A percentile compares a stretch with the other conserved stretches of the same genome.
Evolutionary conservation across 257 asterid genomes (phyloP).

Genomic region (Echium plantagineum): DNA sequence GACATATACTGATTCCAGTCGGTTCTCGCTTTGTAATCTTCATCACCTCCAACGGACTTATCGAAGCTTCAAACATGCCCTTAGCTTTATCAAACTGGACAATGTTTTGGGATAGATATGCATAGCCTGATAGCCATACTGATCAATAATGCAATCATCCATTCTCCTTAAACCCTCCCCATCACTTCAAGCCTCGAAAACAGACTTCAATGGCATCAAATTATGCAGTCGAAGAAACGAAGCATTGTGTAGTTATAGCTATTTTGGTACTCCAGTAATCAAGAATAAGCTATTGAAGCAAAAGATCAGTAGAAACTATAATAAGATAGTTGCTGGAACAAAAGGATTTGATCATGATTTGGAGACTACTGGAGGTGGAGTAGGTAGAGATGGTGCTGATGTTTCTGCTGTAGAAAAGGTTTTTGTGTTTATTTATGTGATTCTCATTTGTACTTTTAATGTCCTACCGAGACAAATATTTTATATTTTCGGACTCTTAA

Average conservation of each 20-base stretch:
- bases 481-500: too few relatives aligned
- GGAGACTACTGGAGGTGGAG: slow-evolving; percentile 91
- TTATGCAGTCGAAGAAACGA: slow-evolving; percentile 78
- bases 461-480: too few relatives aligned
- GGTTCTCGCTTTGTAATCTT: slow-evolving; percentile 38
- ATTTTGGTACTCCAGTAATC: not conserved
- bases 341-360: slow-evolving; percentile 71
- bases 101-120: too few relatives aligned
- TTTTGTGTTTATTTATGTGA: not conserved
- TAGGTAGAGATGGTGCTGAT: slow-evolving; percentile 97
- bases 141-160: slow-evolving; percentile 40
- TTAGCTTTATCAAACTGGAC: slow-evolving; percentile 3
- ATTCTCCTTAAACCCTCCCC: slow-evolving; percentile 51
- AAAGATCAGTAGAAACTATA: slow-evolving; percentile 12
- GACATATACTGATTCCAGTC: too few relatives aligned
- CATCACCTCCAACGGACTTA: slow-evolving; percentile 58
- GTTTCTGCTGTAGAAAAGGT: slow-evolving; percentile 91
- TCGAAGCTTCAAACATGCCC: slow-evolving; percentile 26
- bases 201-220: slow-evolving; percentile 47
- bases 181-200: slow-evolving; percentile 36
- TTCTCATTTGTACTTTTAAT: too few relatives aligned
- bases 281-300: slow-evolving; percentile 9
- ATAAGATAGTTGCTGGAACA: slow-evolving; percentile 29
- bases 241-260: slow-evolving; percentile 16
- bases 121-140: too few relatives aligned